phyloP scores from a whole-genome alignment of 176 grass and related monocot genomes.

The Carex scoparia region DNA sequence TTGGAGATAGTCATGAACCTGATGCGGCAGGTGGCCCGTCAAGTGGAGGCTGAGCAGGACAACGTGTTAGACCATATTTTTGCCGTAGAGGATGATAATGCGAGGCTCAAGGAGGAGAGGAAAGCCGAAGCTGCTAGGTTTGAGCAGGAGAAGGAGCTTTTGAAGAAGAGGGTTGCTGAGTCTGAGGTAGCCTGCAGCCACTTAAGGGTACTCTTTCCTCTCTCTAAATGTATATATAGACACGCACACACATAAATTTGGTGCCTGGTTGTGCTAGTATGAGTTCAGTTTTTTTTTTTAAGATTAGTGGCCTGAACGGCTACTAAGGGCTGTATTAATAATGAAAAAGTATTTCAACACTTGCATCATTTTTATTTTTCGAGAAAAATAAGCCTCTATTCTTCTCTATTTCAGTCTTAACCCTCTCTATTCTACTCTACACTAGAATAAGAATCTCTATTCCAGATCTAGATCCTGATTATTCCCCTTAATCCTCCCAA shows the following conservation, averaged over 20 bases:
- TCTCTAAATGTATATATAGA: neutral
- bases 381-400: too few species aligned
- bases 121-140: constrained; percentile 61
- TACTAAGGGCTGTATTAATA: too few species aligned
- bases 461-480: too few species aligned
- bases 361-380: too few species aligned
- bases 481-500: too few species aligned
- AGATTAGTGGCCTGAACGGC: too few species aligned
- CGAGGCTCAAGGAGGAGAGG: constrained; percentile 63
- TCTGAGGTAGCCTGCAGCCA: constrained; percentile 43
- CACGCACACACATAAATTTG: constrained; percentile 12
- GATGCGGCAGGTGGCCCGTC: constrained; percentile 72
- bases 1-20: constrained; percentile 76
- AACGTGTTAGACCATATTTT: constrained; percentile 91
- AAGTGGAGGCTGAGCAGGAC: constrained; percentile 72
- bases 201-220: constrained; percentile 56
- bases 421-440: too few species aligned
- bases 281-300: neutral
- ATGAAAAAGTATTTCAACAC: too few species aligned
- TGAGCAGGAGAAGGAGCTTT: constrained; percentile 45
- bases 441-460: too few species aligned
- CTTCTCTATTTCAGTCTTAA: too few species aligned
- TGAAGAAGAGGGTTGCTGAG: constrained; percentile 43
- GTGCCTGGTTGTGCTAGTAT: constrained; percentile 10
- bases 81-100: constrained; percentile 82